Conservation (phyloP, 805 yeast species). For the Candida cerambycidarum region DNA sequence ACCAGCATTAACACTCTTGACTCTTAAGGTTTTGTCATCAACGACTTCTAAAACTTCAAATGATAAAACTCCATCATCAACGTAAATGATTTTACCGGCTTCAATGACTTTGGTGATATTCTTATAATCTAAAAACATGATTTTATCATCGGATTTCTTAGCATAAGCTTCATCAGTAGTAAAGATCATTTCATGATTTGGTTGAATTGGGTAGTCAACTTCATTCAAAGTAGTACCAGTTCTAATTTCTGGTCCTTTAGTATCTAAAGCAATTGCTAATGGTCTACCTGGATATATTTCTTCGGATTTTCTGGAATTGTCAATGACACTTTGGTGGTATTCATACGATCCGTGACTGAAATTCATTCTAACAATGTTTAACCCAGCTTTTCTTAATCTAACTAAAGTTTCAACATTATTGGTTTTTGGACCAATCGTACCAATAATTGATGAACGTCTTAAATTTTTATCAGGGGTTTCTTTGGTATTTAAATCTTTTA, state of each 20-base stretch:
- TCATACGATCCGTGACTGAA: slow-evolving; percentile 98
- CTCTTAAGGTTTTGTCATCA: slow-evolving; percentile 80
- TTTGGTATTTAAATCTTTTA: slow-evolving; percentile 70
- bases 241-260: slow-evolving; percentile 99
- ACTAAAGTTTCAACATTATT: slow-evolving; percentile 83
- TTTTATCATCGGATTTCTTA: slow-evolving; percentile 67
- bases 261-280: slow-evolving; percentile 95
- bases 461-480: slow-evolving; percentile 73
- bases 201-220: slow-evolving; percentile 76
- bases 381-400: slow-evolving; percentile 92
- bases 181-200: slow-evolving; percentile 89
- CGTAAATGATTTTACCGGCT: slow-evolving; percentile 85
- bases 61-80: slow-evolving; percentile 97
- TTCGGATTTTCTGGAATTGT: slow-evolving; percentile 94
- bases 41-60: slow-evolving; percentile 86
- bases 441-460: slow-evolving; percentile 96
- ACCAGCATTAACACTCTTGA: slow-evolving; percentile 90
- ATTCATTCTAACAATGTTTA: slow-evolving; percentile 98
- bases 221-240: slow-evolving; percentile 89
- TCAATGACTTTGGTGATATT: slow-evolving; percentile 94
- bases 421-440: slow-evolving; percentile 99
- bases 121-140: slow-evolving; percentile 91
- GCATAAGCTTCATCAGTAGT: slow-evolving; percentile 84
- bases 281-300: slow-evolving; percentile 92
- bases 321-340: slow-evolving; percentile 95